Evolutionary conservation across 768 basidiomycete species (phyloP), one percentile per base, ranked within the genome.

Genomic region (Agaricus sinodeliciosus): DNA sequence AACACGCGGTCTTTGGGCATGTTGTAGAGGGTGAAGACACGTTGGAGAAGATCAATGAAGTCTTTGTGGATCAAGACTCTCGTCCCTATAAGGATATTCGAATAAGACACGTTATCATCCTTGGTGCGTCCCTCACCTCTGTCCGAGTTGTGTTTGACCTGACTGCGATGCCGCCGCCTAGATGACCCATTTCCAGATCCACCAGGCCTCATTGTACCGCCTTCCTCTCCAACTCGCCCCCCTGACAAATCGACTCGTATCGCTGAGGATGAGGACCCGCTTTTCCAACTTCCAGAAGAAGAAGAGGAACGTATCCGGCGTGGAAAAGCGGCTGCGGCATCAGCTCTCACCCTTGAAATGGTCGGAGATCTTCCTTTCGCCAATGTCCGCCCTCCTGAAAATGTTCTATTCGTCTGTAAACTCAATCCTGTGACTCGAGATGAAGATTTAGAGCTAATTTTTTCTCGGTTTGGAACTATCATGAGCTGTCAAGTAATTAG

Each of bases 361-460:
- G 95, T 99, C 52, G 96, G 96, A 28, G 96, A 99, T 69, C 73
- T 98, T 49, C 96, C 96, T 1, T 98, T 99, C 65, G 96, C 96
- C 22, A 94, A 95, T 62, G 94, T 99, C 41, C 82, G 94, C 41
- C 96, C 96, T 0, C 96, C 96, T 0, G 96, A 99, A 70, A 98
- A 98, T 67, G 94, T 98, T 25, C 70, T 99, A 11, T 99, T 99
- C 68, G 94, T 99, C 9, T 99, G 96, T 83, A 98, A 98, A 65
- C 80, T 98, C 58, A 99, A 99, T 63, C 81, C 90, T 18, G 94
- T 96, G 16, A 98, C 96, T 25, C 77, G 87, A 45, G 92, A 94
- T 62, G 95, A 98, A 64, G 96, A 98, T 69, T 73, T 99, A 43
- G 95, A 98, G 65, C 80, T 99, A 37, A 99, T 99, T 50, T 99